Evolutionary conservation across 306 rosid species (phyloP).

Genomic region (Neltuma alba): DNA sequence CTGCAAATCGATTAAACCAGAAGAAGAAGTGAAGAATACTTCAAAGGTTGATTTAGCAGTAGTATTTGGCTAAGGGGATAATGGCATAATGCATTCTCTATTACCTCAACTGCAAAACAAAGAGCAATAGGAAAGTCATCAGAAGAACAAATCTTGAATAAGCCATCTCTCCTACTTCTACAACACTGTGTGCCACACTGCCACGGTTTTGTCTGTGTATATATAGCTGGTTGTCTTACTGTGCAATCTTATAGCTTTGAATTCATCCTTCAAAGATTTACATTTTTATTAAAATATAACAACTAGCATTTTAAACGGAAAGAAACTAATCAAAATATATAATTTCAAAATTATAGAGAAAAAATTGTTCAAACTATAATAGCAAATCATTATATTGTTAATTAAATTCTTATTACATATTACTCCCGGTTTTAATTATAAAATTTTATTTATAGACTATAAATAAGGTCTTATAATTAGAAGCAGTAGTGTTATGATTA

Average conservation of each 20-base stretch:
- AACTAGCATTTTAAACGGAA: no score
- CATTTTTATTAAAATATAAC: no score
- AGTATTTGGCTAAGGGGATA: neutral
- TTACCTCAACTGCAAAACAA: conserved; percentile 35
- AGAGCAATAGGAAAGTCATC: conserved; percentile 19
- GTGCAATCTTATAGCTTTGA: no score
- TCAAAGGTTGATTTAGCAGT: neutral
- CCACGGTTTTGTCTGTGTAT: conserved; percentile 2
- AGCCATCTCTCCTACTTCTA: neutral
- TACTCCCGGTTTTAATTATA: no score
- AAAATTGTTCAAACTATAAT: no score
- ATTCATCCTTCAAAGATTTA: no score
- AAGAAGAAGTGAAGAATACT: no score
- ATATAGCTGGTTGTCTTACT: conserved; percentile 1
- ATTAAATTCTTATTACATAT: no score
- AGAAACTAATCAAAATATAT: no score
- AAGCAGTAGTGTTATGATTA: conserved; percentile 4
- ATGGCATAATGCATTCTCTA: neutral
- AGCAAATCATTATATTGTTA: no score
- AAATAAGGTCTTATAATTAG: neutral
- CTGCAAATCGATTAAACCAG: conserved; percentile 18
- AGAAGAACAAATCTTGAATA: conserved; percentile 29
- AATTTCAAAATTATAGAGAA: no score
- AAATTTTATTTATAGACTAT: no score
- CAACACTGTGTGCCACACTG: neutral